These are phyloP conservation scores for Sclerotinia nivalis DNA, from an alignment of 2,329 filamentous ascomycete species.

Conservation along the genomic window DNA sequence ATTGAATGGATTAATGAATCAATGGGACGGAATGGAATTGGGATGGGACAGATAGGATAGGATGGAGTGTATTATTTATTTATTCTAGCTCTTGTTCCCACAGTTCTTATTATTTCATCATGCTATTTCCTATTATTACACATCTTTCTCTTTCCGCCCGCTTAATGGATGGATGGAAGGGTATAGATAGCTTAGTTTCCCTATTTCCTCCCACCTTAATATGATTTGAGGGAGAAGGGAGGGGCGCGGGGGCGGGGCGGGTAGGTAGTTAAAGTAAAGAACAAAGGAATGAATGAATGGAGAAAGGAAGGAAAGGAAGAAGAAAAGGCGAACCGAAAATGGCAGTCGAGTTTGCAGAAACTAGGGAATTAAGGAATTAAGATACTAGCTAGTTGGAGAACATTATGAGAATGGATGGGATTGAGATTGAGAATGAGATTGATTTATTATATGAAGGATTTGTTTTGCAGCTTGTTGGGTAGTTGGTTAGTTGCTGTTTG, in stretches of 20 bases:
- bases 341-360: conserved; percentile 13
- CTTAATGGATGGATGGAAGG: no score
- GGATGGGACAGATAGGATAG: not conserved
- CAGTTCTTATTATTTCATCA: no score
- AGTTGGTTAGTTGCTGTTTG: no score
- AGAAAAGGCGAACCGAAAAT: conserved; percentile 4
- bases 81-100: not conserved
- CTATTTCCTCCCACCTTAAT: no score
- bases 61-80: not conserved
- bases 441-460: no score
- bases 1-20: not conserved
- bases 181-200: no score
- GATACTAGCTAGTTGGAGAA: not conserved
- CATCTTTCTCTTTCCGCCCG: not conserved
- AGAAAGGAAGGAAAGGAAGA: not conserved
- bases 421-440: not conserved
- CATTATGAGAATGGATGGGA: not conserved
- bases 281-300: not conserved
- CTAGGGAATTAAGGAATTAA: not conserved
- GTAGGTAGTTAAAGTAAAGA: no score
- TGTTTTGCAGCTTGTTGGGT: no score
- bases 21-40: not conserved
- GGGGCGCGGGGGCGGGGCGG: no score
- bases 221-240: no score
- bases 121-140: no score